Evolutionary conservation across 2,329 filamentous ascomycete species (phyloP).

Genomic region (Paracamarosporium sp.): DNA sequence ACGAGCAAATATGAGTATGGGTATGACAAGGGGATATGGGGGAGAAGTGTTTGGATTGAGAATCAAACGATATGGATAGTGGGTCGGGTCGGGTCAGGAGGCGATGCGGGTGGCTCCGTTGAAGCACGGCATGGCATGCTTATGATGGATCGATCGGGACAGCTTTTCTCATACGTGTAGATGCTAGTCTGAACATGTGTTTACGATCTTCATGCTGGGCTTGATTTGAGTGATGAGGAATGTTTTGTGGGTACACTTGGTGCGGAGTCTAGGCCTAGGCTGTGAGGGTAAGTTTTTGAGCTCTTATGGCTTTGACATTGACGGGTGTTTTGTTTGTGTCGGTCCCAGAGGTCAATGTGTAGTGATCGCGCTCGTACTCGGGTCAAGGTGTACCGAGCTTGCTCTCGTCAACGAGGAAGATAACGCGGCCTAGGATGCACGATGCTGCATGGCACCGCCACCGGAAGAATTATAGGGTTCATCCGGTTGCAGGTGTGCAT

Average conservation of each 20-base stretch:
- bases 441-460: neutral
- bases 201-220: neutral
- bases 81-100: neutral
- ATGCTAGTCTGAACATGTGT: constrained; percentile 2
- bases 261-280: no score
- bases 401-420: neutral
- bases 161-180: neutral
- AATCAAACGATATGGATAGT: neutral
- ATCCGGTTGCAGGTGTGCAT: neutral
- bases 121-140: neutral
- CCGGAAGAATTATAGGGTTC: neutral
- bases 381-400: neutral
- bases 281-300: no score
- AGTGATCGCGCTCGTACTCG: no score
- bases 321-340: no score
- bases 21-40: neutral
- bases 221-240: neutral
- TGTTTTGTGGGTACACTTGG: neutral
- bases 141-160: neutral
- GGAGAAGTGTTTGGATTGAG: neutral
- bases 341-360: no score
- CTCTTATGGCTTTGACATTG: no score
- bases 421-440: neutral
- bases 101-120: neutral
- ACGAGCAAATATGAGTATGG: neutral